Base-by-base conservation (phyloP, 2,329 filamentous ascomycete species). In the Trichoderma cornu-damae region DNA sequence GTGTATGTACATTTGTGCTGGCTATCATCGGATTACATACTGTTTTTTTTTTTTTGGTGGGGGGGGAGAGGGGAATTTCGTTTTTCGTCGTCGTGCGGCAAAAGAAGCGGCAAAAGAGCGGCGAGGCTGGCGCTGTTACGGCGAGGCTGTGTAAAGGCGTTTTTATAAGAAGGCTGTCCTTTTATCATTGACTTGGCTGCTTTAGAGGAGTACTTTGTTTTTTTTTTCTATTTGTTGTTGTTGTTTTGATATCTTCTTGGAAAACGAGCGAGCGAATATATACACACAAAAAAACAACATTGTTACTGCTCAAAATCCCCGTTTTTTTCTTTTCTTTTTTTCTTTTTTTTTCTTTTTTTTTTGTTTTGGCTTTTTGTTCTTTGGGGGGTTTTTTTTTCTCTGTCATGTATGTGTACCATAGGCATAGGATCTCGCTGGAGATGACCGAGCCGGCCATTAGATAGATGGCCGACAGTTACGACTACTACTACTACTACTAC, bases 361-460 rank as follows among this genome's bases (percentile, higher is more conserved):
- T n/a, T n/a, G n/a, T n/a, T n/a, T n/a, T n/a, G n/a, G n/a, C n/a
- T n/a, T n/a, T n/a, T n/a, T n/a, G n/a, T n/a, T n/a, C n/a, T n/a
- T n/a, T n/a, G n/a, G n/a, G n/a, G n/a, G n/a, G n/a, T n/a, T n/a
- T n/a, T n/a, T 54, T 37, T 46, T 46, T 54, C 42, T 40, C n/a
- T n/a, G n/a, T 54, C 51, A 54, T 44, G 51, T 44, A 54, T 54
- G 51, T 54, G 46, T n/a, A n/a, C n/a, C n/a, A n/a, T n/a, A n/a
- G n/a, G n/a, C 40, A 54, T 54, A 54, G 40, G 40, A 44, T 54
- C 51, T 54, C 51, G 38, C 20, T 35, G 51, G 51, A 54, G 51
- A 34, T n/a, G 51, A 54, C 46, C 40, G 30, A 37, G 28, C 46
- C 51, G 51, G 51, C n/a, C 30, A 54, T 44, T 44, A 46, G 51